These are phyloP conservation scores for Phenoliferia sp. DNA, from an alignment of 1,284 basidiomycete genomes.

Conservation along the genomic window DNA sequence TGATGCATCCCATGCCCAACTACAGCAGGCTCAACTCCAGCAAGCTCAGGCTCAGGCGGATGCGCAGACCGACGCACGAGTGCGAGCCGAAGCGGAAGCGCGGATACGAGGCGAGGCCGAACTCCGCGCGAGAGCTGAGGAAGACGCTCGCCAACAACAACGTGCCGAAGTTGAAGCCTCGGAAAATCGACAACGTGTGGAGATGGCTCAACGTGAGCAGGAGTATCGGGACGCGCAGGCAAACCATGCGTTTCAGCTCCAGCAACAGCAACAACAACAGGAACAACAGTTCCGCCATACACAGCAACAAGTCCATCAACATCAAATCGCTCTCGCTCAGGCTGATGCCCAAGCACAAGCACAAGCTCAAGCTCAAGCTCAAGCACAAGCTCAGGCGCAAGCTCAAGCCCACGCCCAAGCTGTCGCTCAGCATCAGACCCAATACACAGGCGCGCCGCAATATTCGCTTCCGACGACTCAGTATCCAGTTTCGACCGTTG, in stretches of 20 bases:
- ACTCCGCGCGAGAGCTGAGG: constrained; percentile 5
- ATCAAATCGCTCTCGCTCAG: constrained; percentile 4
- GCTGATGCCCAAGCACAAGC: not conserved
- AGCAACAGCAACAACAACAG: constrained; percentile 2
- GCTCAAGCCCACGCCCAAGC: not conserved
- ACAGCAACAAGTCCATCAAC: constrained; percentile 3
- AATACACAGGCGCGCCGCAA: not conserved
- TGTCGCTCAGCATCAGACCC: not conserved
- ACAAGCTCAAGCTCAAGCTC: not conserved
- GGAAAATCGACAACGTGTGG: constrained; percentile 8
- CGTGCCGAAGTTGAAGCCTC: constrained; percentile 9
- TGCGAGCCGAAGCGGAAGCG: constrained; percentile 16
- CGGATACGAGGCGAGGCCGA: constrained; percentile 15
- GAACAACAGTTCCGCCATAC: constrained; percentile 2
- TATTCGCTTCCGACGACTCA: not conserved
- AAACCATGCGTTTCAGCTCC: constrained; percentile 10
- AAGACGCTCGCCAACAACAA: constrained; percentile 6
- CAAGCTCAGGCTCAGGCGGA: constrained; percentile 15
- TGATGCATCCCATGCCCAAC: not conserved
- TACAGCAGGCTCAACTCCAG: constrained; percentile 13
- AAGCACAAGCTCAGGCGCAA: not conserved
- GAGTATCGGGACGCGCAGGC: constrained; percentile 20
- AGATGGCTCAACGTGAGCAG: constrained; percentile 16
- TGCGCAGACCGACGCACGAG: constrained; percentile 10
- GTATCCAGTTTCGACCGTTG: not conserved